Evolutionary conservation across 352 stramenopile species (phyloP).

Genomic region (Elongisporangium undulatum): DNA sequence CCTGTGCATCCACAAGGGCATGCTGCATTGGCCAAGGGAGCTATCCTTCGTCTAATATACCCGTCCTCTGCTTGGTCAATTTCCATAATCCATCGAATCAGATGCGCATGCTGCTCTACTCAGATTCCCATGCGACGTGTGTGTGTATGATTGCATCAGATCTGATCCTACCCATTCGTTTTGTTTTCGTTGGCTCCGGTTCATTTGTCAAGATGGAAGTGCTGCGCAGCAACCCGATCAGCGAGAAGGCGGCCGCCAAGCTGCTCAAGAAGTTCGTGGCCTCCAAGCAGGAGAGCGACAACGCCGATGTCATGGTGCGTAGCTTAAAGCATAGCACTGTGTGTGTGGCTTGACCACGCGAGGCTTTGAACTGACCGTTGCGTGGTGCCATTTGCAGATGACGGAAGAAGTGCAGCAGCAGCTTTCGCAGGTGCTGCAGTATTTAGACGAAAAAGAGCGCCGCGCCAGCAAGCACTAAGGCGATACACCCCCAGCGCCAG

Average conservation of each 20-base stretch:
- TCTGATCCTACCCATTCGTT: conserved; percentile 1
- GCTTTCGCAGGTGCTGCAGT: conserved; percentile 64
- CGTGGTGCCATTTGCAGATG: conserved; percentile 31
- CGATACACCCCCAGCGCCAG: neutral
- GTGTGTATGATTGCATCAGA: neutral
- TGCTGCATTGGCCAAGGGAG: neutral
- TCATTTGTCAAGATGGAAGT: conserved; percentile 45
- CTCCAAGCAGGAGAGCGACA: conserved; percentile 56
- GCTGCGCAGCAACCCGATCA: conserved; percentile 54
- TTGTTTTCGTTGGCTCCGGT: neutral
- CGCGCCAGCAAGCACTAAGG: conserved; percentile 2
- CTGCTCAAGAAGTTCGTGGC: conserved; percentile 77
- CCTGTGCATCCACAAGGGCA: neutral
- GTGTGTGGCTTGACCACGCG: neutral
- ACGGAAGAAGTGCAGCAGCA: conserved; percentile 77
- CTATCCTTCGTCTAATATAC: neutral
- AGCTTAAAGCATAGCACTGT: neutral
- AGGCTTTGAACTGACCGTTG: neutral
- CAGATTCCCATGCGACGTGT: conserved; percentile 3
- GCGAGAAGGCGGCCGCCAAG: conserved; percentile 59
- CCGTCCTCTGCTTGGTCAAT: neutral
- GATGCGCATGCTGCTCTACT: neutral
- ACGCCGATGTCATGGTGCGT: conserved; percentile 63
- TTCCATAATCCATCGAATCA: neutral
- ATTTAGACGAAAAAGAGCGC: conserved; percentile 45